Percentiles rank a stretch among this genome's conserved stretches.
These are phyloP conservation scores for Venturia aucupariae DNA, from an alignment of 2,329 filamentous ascomycete genomes.

Conservation along the genomic window DNA sequence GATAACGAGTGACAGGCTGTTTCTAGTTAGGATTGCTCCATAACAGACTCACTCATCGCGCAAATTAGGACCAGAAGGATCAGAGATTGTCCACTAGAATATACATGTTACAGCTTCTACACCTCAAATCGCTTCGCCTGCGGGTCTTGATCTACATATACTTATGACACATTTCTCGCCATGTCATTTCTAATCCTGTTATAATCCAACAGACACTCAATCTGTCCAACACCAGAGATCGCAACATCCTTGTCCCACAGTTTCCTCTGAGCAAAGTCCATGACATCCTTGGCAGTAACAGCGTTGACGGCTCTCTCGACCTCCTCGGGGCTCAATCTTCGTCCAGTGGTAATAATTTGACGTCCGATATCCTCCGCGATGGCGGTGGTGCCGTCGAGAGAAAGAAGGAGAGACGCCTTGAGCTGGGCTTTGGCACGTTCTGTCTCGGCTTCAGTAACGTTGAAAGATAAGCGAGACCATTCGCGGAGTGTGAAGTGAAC, in stretches of 20 bases:
- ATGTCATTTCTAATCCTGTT: constrained; percentile 72
- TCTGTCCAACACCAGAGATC: constrained; percentile 82
- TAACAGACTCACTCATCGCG: background rate
- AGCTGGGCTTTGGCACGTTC: constrained; percentile 99
- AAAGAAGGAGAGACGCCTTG: constrained; percentile 95
- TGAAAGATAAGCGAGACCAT: constrained; percentile 90
- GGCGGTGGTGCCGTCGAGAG: constrained; percentile 93
- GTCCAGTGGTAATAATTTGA: constrained; percentile 95
- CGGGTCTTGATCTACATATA: constrained; percentile 1
- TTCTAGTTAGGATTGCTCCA: background rate
- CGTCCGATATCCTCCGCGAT: constrained; percentile 97
- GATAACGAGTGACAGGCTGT: no score
- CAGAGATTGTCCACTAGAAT: background rate
- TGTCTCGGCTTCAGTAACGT: constrained; percentile 80
- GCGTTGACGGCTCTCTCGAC: constrained; percentile 84
- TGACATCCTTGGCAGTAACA: constrained; percentile 93
- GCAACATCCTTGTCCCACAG: constrained; percentile 97
- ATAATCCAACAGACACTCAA: constrained; percentile 77
- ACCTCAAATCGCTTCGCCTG: background rate
- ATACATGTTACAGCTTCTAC: constrained; percentile 5
- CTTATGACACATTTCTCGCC: constrained; percentile 58
- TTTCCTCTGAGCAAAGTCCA: constrained; percentile 90
- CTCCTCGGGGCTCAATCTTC: constrained; percentile 82
- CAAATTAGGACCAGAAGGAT: background rate
- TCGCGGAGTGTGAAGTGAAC: constrained; percentile 97